phyloP scores from a whole-genome alignment of 148 eudicot genomes.

The Suaeda aralocaspica region DNA sequence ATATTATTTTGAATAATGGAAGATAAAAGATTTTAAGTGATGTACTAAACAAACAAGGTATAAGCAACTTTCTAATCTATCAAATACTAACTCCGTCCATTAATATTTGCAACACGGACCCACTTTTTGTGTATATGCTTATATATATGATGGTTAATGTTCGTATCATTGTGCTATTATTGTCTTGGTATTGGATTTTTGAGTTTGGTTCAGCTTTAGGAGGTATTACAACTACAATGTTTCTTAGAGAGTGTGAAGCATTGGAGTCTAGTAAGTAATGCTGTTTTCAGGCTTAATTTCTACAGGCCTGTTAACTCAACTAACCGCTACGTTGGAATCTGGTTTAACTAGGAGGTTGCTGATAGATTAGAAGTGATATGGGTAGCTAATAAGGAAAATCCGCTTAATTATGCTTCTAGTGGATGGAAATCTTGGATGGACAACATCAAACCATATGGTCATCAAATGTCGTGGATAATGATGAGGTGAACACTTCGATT shows the following conservation, averaged over 20 bases:
- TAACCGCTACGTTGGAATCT: constrained; percentile 38
- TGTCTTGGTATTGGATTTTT: background rate
- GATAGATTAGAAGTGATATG: constrained; percentile 26
- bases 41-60: too few relatives aligned
- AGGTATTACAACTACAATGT: background rate
- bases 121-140: too few relatives aligned
- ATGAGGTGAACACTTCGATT: background rate
- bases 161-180: background rate
- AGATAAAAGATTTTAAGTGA: too few relatives aligned
- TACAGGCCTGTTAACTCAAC: constrained; percentile 31
- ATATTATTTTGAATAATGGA: too few relatives aligned
- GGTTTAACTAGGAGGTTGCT: constrained; percentile 19
- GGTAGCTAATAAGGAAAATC: constrained; percentile 45
- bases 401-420: constrained; percentile 31
- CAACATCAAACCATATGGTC: constrained; percentile 27
- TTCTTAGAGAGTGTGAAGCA: constrained; percentile 20
- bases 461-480: constrained; percentile 12
- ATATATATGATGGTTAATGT: too few relatives aligned
- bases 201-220: constrained; percentile 1
- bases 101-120: too few relatives aligned
- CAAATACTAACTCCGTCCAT: too few relatives aligned
- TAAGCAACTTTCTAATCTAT: too few relatives aligned
- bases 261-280: constrained; percentile 24
- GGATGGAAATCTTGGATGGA: constrained; percentile 23
- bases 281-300: constrained; percentile 32